Conservation (phyloP, 257 asterid species). For the Jacaranda mimosifolia region DNA sequence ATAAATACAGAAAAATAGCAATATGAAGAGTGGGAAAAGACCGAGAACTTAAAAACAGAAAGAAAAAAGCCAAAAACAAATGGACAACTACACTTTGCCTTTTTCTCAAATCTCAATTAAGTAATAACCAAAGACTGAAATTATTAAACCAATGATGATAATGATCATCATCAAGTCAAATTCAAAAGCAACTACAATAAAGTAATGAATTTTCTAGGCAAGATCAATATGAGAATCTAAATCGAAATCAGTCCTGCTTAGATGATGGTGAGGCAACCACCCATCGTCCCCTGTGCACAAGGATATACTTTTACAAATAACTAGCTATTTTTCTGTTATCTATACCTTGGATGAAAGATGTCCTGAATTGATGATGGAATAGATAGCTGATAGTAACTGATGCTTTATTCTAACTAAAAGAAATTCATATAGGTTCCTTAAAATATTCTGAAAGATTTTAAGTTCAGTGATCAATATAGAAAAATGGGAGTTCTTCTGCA, state of each 20-base stretch:
- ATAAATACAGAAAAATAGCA: background rate
- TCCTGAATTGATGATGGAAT: conserved; percentile 6
- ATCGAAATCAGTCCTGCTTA: background rate
- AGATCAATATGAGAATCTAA: background rate
- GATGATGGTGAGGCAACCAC: background rate
- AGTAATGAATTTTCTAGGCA: background rate
- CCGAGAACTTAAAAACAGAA: background rate
- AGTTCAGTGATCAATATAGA: background rate
- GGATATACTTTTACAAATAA: background rate
- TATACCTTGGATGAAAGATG: background rate
- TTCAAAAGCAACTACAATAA: background rate
- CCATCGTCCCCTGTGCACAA: background rate
- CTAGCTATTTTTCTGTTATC: background rate
- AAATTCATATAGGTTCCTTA: background rate
- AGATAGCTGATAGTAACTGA: background rate
- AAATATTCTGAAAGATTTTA: background rate
- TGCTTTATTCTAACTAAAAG: background rate
- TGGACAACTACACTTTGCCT: background rate
- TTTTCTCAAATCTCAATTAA: too few relatives aligned
- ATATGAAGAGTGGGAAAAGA: background rate
- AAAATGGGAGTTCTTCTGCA: too few relatives aligned
- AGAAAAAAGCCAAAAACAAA: background rate
- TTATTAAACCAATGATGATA: background rate
- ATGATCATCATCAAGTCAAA: conserved; percentile 1
- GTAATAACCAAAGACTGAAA: background rate